A percentile compares a stretch with the other conserved stretches of the same genome.
These are phyloP conservation scores for Madurella fahalii DNA, from an alignment of 2,329 filamentous ascomycete species.

Conservation along the genomic window DNA sequence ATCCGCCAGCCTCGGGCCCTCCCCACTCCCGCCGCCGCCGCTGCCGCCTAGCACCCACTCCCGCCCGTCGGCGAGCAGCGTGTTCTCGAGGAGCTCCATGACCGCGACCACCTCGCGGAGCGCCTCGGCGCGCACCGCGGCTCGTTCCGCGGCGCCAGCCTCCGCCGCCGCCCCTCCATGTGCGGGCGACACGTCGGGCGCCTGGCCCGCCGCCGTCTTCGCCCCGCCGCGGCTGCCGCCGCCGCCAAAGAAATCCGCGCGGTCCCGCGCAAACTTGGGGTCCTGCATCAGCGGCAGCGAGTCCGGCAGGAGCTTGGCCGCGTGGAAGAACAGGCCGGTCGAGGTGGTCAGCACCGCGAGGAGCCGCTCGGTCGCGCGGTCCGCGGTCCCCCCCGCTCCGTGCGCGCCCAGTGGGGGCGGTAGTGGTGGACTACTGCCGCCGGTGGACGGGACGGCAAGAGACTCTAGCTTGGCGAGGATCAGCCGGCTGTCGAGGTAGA, in stretches of 20 bases:
- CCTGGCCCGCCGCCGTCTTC: constrained; percentile 7
- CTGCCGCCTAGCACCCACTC: constrained; percentile 57
- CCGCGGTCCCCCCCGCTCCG: constrained; percentile 34
- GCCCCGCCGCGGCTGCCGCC: too few species aligned
- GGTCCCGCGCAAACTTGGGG: constrained; percentile 56
- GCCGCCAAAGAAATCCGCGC: constrained; percentile 35
- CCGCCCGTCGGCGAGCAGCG: constrained; percentile 61
- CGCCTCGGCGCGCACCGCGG: constrained; percentile 46
- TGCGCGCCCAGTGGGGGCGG: constrained; percentile 35
- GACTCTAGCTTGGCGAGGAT: constrained; percentile 62
- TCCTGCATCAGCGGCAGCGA: constrained; percentile 52
- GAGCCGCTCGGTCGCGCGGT: constrained; percentile 49
- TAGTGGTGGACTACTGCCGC: constrained; percentile 42
- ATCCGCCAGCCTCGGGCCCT: constrained; percentile 55
- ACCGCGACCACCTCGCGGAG: constrained; percentile 50
- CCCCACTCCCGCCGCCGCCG: constrained; percentile 35
- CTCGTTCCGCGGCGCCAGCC: constrained; percentile 22
- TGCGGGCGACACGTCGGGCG: too few species aligned
- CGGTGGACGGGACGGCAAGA: constrained; percentile 30
- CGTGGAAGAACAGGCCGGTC: constrained; percentile 54
- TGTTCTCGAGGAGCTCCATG: constrained; percentile 58
- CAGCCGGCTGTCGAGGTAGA: constrained; percentile 67
- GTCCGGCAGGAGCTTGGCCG: constrained; percentile 53
- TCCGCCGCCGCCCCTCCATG: too few species aligned
- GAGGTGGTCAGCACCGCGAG: constrained; percentile 12